Percentiles rank a stretch among this genome's conserved stretches.
Evolutionary conservation across 371 early-diverging fungal species (phyloP).

Genomic region (Zychaea mexicana): DNA sequence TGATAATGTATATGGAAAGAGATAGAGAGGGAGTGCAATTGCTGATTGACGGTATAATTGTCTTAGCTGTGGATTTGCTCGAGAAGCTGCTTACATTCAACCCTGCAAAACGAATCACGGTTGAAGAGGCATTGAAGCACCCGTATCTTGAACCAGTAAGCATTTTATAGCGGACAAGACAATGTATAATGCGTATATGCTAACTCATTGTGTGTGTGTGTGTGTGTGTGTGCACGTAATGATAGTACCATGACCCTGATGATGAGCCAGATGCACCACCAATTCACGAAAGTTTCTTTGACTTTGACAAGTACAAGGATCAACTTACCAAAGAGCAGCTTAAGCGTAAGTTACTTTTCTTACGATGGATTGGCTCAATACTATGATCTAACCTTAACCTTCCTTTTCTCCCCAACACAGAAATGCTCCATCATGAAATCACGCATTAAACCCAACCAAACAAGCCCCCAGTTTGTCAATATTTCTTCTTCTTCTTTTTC

Average conservation of each 20-base stretch:
- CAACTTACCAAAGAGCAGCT: slow-evolving; percentile 82
- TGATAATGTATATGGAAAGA: background rate
- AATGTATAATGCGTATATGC: no score
- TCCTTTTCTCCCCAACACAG: slow-evolving; percentile 9
- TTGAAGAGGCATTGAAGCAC: slow-evolving; percentile 90
- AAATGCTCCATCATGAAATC: slow-evolving; percentile 49
- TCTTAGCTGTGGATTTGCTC: slow-evolving; percentile 84
- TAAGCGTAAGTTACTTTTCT: slow-evolving; percentile 55
- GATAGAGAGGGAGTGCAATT: background rate
- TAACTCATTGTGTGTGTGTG: no score
- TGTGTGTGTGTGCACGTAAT: no score
- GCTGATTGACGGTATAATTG: background rate
- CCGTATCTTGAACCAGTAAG: slow-evolving; percentile 82
- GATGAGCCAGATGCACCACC: slow-evolving; percentile 83
- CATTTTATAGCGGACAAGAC: background rate
- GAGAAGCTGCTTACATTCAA: slow-evolving; percentile 93
- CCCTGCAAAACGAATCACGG: slow-evolving; percentile 92
- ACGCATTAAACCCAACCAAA: slow-evolving; percentile 41
- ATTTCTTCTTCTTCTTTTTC: no score
- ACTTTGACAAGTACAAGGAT: slow-evolving; percentile 89
- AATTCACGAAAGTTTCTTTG: slow-evolving; percentile 82
- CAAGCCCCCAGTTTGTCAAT: no score
- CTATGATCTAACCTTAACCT: background rate
- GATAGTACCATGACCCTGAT: slow-evolving; percentile 79
- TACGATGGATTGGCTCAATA: background rate